These are phyloP conservation scores for Eucalyptus pauciflora DNA, from an alignment of 345 rosid species.

Conservation along the genomic window DNA sequence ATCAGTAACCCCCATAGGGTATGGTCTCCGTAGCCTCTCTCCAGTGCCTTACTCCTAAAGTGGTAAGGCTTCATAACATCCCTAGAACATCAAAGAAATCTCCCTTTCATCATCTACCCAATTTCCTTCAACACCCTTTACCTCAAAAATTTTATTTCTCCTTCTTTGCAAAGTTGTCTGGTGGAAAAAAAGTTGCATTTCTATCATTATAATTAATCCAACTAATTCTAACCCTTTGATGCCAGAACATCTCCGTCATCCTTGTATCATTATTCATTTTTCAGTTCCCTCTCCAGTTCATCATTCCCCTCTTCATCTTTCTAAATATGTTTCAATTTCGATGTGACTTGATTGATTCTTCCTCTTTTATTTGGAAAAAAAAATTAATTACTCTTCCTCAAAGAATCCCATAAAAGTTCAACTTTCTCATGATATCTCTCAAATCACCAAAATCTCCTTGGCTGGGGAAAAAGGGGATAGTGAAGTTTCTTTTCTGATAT, in stretches of 20 bases:
- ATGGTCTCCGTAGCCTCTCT: background rate
- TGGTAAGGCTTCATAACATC: background rate
- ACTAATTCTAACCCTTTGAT: background rate
- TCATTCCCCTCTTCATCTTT: background rate
- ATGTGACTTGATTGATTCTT: background rate
- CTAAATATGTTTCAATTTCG: accelerated
- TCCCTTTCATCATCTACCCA: background rate
- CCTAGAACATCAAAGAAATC: background rate
- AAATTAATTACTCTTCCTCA: background rate
- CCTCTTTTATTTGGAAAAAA: background rate
- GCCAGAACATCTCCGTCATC: background rate
- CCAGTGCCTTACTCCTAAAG: background rate
- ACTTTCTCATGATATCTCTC: background rate
- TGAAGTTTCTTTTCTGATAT: background rate
- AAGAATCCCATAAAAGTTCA: background rate
- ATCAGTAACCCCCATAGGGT: background rate
- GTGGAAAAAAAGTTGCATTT: background rate
- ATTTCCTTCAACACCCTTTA: background rate
- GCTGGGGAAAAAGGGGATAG: background rate
- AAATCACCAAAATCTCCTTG: background rate
- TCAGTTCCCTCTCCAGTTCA: background rate
- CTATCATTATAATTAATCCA: no score
- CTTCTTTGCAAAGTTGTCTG: background rate
- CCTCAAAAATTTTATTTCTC: background rate
- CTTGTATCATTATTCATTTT: no score